These are phyloP conservation scores for Trichosporon ovoides DNA, from an alignment of 1,284 basidiomycete genomes.

Conservation along the genomic window DNA sequence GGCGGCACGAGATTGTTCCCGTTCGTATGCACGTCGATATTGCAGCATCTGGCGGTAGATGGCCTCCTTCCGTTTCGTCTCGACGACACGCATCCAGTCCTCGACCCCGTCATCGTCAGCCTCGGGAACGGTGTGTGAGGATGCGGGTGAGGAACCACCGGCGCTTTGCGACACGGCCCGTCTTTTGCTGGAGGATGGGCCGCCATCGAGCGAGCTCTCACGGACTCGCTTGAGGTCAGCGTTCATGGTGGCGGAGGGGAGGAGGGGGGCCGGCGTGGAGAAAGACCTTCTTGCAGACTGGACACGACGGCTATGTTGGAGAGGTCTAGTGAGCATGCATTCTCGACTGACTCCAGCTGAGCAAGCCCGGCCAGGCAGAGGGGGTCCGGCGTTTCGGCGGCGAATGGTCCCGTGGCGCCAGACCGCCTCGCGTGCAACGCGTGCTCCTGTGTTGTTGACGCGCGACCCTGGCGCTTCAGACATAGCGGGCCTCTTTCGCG, in stretches of 20 bases:
- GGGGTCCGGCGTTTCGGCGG: slow-evolving; percentile 4
- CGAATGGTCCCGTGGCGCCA: slow-evolving; percentile 5
- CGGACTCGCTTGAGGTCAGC: slow-evolving; percentile 46
- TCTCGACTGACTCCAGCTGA: background rate
- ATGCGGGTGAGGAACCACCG: slow-evolving; percentile 17
- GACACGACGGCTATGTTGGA: background rate
- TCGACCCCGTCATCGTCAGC: slow-evolving; percentile 34
- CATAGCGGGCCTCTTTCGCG: background rate
- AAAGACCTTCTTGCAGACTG: slow-evolving; percentile 8
- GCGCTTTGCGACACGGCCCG: slow-evolving; percentile 21
- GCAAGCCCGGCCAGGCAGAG: background rate
- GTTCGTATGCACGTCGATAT: slow-evolving; percentile 74
- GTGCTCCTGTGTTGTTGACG: background rate
- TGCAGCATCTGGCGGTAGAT: slow-evolving; percentile 87
- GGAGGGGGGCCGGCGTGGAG: background rate
- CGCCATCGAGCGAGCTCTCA: slow-evolving; percentile 35
- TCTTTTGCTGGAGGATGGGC: slow-evolving; percentile 31
- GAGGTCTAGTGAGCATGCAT: background rate
- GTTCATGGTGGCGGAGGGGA: slow-evolving; percentile 31
- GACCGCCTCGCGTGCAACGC: background rate
- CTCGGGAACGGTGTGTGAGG: slow-evolving; percentile 9
- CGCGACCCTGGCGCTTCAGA: background rate
- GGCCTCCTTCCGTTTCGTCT: slow-evolving; percentile 77
- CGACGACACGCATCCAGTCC: slow-evolving; percentile 43
- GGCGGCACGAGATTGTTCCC: slow-evolving; percentile 61